Conservation (phyloP, 1,284 basidiomycete genomes). For the Marasmius sp. region DNA sequence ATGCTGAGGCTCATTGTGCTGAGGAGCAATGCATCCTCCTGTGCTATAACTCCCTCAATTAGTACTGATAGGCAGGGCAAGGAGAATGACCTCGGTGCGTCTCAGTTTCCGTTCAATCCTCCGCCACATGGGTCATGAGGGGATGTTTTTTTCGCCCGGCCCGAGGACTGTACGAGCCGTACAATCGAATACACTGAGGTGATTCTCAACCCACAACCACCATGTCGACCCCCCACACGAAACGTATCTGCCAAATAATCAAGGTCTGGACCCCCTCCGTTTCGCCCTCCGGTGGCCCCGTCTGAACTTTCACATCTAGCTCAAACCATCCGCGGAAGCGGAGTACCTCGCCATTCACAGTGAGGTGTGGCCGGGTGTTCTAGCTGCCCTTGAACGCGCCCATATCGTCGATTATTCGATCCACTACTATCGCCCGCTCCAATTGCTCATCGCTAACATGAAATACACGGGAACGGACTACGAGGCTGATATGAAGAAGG, state of each 20-base stretch:
- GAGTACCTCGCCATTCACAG: conserved; percentile 74
- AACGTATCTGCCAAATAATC: conserved; percentile 75
- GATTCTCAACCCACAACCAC: background rate
- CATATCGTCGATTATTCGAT: conserved; percentile 80
- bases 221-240: conserved; percentile 41
- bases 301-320: conserved; percentile 30
- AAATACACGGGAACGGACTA: conserved; percentile 66
- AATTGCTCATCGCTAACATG: conserved; percentile 70
- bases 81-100: too few species aligned
- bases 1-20: too few species aligned
- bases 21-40: too few species aligned
- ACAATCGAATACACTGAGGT: background rate
- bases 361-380: conserved; percentile 70
- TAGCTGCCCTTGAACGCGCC: conserved; percentile 63
- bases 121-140: too few species aligned
- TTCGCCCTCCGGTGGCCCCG: background rate
- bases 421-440: conserved; percentile 60
- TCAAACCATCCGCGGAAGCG: conserved; percentile 60
- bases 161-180: background rate
- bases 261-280: conserved; percentile 37
- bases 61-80: too few species aligned
- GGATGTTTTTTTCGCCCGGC: background rate
- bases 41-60: too few species aligned
- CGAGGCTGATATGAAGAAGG: conserved; percentile 63
- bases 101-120: too few species aligned